Percentiles rank a stretch among this genome's conserved stretches.
Evolutionary conservation across 2,329 filamentous ascomycete species (phyloP).

Genomic region (Colletotrichum trifolii): DNA sequence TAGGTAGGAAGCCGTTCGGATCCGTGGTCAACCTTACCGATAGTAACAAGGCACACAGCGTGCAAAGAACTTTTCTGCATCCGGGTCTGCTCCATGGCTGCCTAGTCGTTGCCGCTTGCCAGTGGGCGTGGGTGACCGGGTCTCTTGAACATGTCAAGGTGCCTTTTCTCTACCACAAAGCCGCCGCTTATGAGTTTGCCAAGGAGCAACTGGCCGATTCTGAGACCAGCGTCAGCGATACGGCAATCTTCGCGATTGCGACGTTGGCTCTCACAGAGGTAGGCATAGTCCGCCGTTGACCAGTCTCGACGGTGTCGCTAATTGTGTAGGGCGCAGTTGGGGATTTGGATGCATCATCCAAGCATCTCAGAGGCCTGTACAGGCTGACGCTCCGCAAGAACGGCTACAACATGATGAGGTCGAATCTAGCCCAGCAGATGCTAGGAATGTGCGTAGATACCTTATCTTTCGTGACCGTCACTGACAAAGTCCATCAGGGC

Average conservation of each 20-base stretch:
- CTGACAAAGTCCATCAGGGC: slow-evolving; percentile 46
- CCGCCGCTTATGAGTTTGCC: slow-evolving; percentile 58
- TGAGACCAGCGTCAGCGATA: slow-evolving; percentile 52
- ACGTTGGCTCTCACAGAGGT: slow-evolving; percentile 58
- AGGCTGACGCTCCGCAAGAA: slow-evolving; percentile 41
- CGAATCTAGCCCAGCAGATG: slow-evolving; percentile 54
- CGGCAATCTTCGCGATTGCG: slow-evolving; percentile 56
- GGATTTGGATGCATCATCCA: slow-evolving; percentile 55
- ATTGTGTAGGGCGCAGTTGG: slow-evolving; percentile 52
- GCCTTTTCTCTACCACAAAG: slow-evolving; percentile 58
- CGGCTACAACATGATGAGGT: slow-evolving; percentile 42
- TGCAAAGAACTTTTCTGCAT: slow-evolving; percentile 56
- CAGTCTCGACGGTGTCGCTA: not conserved
- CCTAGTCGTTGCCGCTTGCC: slow-evolving; percentile 56
- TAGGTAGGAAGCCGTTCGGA: slow-evolving; percentile 42
- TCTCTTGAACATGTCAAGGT: slow-evolving; percentile 57
- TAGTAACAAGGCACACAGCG: slow-evolving; percentile 43
- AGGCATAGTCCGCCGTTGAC: slow-evolving; percentile 15
- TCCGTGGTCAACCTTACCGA: not conserved
- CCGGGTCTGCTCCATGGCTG: slow-evolving; percentile 59
- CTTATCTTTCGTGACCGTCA: not conserved
- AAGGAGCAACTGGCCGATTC: slow-evolving; percentile 54
- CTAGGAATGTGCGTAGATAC: slow-evolving; percentile 50
- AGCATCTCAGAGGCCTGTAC: slow-evolving; percentile 54
- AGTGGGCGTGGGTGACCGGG: slow-evolving; percentile 59